Evolutionary conservation across 176 grass and related monocot species (phyloP), one percentile per base, ranked within the genome.

Genomic region (Leersia perrieri): DNA sequence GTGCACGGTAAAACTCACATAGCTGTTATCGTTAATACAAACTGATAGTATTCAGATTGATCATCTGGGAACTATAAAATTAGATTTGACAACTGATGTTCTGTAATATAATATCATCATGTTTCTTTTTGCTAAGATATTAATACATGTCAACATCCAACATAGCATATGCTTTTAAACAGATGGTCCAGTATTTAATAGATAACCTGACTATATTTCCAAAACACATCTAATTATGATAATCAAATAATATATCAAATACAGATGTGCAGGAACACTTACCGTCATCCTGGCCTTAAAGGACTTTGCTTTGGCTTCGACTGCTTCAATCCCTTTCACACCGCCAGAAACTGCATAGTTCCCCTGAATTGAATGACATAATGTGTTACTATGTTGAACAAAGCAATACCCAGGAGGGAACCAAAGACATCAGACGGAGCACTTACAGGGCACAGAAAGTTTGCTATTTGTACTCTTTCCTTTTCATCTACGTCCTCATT

Each of bases 231-330:
- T 60, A 83, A 18, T 25, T 5, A 32, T 5, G 35, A 53, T 80
- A 39, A 38, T 31, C 11, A 86, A 2, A 62, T 53, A 32, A 55
- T 33, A 40, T 26, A 60, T 33, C 9, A 61, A 66, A 80, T 64
- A 64, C 20, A 30, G 18, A 73, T 65, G 33, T 38, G 58, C 22
- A 32, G 65, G 33, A 35, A 73, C 41, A 95, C 96, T 86, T 57
- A 99, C 92, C 79, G 92, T 93, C 96, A 95, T 99, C 64, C 90
- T 92, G 70, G 96, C 96, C 79, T 99, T 99, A 33, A 99, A 99
- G 41, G 90, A 99, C 80, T 99, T 99, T 61, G 96, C 96, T 86
- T 95, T 99, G 28, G 82, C 90, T 93, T 99, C 92, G 72, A 99
- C 90, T n/a, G 75, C 84, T 90, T 99, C 96, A 72, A 99, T 86